Conservation (phyloP, 2,329 filamentous ascomycete species). For the Akanthomyces lecanii region DNA sequence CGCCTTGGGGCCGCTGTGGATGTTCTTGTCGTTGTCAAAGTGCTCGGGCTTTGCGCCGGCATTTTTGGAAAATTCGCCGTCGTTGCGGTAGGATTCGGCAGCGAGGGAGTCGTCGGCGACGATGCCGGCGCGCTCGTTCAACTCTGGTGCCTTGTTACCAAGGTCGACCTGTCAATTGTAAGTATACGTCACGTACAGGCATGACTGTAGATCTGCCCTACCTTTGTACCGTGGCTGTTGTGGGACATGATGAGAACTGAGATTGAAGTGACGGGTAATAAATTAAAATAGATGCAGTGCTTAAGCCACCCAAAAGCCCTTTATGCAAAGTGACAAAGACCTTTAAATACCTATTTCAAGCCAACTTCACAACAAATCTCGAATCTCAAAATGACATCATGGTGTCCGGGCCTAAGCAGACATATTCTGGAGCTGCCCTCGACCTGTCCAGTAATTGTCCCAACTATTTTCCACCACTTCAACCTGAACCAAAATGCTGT, state of each 20-base stretch:
- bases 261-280: too few species aligned
- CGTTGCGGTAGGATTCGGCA: slow-evolving; percentile 60
- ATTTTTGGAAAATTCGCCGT: slow-evolving; percentile 60
- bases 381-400: slow-evolving; percentile 5
- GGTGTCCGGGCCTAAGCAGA: neutral
- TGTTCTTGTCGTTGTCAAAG: slow-evolving; percentile 2
- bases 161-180: slow-evolving; percentile 38
- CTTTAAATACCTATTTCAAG: neutral
- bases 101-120: slow-evolving; percentile 70
- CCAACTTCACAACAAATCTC: too few species aligned
- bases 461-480: neutral
- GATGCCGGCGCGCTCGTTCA: slow-evolving; percentile 58
- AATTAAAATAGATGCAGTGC: neutral
- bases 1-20: slow-evolving; percentile 16
- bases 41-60: slow-evolving; percentile 37
- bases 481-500: neutral
- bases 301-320: too few species aligned
- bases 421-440: neutral
- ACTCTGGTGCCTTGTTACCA: slow-evolving; percentile 44
- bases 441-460: neutral
- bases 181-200: neutral
- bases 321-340: neutral
- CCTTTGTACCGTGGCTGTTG: slow-evolving; percentile 8
- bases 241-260: neutral
- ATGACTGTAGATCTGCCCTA: neutral